Percentiles rank a stretch among this genome's conserved stretches.
Evolutionary conservation across 805 yeast genomes (phyloP).

Genomic region (Candida berthetii): DNA sequence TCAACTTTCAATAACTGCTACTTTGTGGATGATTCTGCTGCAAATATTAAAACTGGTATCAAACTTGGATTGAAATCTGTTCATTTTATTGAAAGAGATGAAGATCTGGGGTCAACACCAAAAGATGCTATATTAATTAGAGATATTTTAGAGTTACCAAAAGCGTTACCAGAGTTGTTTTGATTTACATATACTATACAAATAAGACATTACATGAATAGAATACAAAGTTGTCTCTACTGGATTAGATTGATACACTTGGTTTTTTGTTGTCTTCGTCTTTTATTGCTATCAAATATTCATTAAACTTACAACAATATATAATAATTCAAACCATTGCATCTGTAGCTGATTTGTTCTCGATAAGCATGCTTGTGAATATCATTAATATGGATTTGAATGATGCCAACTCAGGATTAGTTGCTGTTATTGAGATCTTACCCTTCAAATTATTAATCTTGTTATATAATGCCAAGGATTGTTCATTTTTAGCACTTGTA

Average conservation of each 20-base stretch:
- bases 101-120: constrained; percentile 33
- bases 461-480: not conserved
- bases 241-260: no score
- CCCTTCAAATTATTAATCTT: not conserved
- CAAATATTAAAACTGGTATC: constrained; percentile 71
- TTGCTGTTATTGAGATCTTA: not conserved
- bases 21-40: constrained; percentile 84
- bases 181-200: no score
- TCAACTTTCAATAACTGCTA: constrained; percentile 43
- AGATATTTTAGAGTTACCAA: constrained; percentile 45
- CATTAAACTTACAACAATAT: no score
- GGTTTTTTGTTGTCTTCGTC: no score
- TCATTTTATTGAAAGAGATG: constrained; percentile 70
- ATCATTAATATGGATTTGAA: not conserved
- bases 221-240: no score
- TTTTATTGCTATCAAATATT: no score
- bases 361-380: no score
- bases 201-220: not conserved
- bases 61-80: constrained; percentile 66
- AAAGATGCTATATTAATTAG: constrained; percentile 47
- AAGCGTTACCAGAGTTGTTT: constrained; percentile 18
- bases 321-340: not conserved
- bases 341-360: no score
- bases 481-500: no score
- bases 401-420: not conserved